Evolutionary conservation across 495 filamentous ascomycete genomes (phyloP).

Genomic region (Aspergillus hancockii): DNA sequence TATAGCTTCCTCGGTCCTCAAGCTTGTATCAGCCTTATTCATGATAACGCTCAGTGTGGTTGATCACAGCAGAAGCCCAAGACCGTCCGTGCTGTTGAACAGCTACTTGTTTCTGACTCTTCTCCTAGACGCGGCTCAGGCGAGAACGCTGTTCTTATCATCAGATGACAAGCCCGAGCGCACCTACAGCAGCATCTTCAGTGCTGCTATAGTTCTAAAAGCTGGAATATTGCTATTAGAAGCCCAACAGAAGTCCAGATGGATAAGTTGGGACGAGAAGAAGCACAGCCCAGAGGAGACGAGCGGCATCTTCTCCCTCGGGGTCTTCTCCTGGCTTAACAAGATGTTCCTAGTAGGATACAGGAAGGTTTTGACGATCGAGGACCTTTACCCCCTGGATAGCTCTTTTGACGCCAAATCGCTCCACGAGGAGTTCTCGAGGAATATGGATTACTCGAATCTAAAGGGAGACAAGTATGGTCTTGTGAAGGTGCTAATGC

Average conservation of each 20-base stretch:
- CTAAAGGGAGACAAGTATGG: conserved; percentile 10
- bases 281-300: conserved; percentile 44
- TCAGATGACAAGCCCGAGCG: conserved; percentile 16
- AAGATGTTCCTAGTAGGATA: conserved; percentile 38
- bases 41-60: conserved; percentile 31
- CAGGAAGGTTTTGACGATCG: conserved; percentile 26
- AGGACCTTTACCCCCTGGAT: conserved; percentile 35
- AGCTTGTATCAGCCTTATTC: conserved; percentile 26
- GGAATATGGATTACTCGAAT: conserved; percentile 3
- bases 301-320: conserved; percentile 37
- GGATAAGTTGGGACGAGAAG: conserved; percentile 4
- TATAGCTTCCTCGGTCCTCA: conserved; percentile 32
- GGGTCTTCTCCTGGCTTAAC: conserved; percentile 48
- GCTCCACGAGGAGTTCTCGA: conserved; percentile 24
- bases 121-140: conserved; percentile 40
- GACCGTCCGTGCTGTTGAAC: conserved; percentile 44
- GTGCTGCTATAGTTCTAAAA: conserved; percentile 38
- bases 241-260: conserved; percentile 4
- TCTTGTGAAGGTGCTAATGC: conserved; percentile 11
- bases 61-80: conserved; percentile 37
- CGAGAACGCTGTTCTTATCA: conserved; percentile 42
- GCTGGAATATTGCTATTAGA: conserved; percentile 28
- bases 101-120: conserved; percentile 41
- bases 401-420: conserved; percentile 23
- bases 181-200: conserved; percentile 39